Evolutionary conservation across 768 basidiomycete genomes (phyloP), one percentile per base, ranked within the genome.

Genomic region (Leccinellum rugosiceps): DNA sequence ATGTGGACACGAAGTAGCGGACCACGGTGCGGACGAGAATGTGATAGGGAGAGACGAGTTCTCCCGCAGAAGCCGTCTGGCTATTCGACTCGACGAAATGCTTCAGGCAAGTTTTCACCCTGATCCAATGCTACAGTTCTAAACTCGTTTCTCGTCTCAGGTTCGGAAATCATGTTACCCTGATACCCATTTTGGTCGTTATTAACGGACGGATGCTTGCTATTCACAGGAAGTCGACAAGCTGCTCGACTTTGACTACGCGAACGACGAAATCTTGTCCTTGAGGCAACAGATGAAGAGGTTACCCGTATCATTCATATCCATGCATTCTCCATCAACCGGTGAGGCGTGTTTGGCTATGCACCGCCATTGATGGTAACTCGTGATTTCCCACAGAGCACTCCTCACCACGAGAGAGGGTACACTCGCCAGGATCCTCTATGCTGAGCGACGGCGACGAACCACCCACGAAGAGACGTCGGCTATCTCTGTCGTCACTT

Each of bases 221-320:
- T 57, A 38, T 30, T 47, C 55, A n/a, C 67, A 96, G 92, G 90
- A 91, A 69, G 80, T 79, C 31, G 85, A 84, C 49, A 83, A 83
- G 65, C 77, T 95, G 10, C 77, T 89, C n/a, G 88, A 93, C 73
- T 94, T 94, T 63, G 77, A 80, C 49, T 92, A 92, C 69, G 75
- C 75, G 13, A 86, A 93, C 70, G 83, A 83, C 19, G 84, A 86
- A 60, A 84, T 93, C 45, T 65, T 77, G 26, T 86, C 87, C 17
- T 69, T 92, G 56, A 82, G 87, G 58, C 83, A 83, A 63, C 88
- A 89, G 71, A 87, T 92, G 83, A 74, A 72, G 31, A 31, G 31
- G 53, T 69, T 81, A 34, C 79, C 81, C 0, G 76, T 78, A 19
- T 80, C 83, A 14, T 73, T 76, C 52, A 76, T 80, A 26, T 81